A percentile compares a stretch with the other conserved stretches of the same genome.
Evolutionary conservation across 345 rosid genomes (phyloP).

Genomic region (Pugionium cornutum): DNA sequence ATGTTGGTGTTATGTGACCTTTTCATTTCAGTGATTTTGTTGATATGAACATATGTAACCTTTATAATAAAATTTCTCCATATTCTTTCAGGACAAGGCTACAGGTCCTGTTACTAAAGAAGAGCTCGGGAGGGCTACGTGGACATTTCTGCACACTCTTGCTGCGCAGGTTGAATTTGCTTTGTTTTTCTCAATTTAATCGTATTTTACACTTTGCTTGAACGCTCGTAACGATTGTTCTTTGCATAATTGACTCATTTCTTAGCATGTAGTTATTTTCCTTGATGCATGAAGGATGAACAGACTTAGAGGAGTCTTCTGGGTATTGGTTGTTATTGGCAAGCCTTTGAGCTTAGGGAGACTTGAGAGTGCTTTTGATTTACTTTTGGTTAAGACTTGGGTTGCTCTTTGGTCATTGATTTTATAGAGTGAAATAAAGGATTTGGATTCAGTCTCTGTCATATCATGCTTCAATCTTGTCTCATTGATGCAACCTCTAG

Average conservation of each 20-base stretch:
- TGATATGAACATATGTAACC: conserved; percentile 5
- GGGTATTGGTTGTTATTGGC: conserved; percentile 3
- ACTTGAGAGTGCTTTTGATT: background rate
- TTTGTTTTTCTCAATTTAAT: background rate
- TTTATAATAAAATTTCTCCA: background rate
- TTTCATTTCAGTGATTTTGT: background rate
- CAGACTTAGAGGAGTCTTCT: background rate
- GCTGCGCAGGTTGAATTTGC: conserved; percentile 72
- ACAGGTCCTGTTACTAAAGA: conserved; percentile 83
- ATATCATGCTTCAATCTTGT: background rate
- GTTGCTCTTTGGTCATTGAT: conserved; percentile 16
- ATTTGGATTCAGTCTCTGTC: background rate
- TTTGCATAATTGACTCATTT: background rate
- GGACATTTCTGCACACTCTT: conserved; percentile 97
- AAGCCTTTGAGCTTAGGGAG: background rate
- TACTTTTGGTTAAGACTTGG: background rate
- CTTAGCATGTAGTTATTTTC: background rate
- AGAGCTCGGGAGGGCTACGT: conserved; percentile 91
- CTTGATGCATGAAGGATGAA: background rate
- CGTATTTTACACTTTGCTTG: background rate
- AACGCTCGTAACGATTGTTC: conserved; percentile 4
- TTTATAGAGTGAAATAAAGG: background rate
- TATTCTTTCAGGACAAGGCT: conserved; percentile 46
- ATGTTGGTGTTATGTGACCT: no score
- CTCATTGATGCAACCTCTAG: background rate